Conservation (phyloP, 768 basidiomycete species). For the Lactifluus piperatus region DNA sequence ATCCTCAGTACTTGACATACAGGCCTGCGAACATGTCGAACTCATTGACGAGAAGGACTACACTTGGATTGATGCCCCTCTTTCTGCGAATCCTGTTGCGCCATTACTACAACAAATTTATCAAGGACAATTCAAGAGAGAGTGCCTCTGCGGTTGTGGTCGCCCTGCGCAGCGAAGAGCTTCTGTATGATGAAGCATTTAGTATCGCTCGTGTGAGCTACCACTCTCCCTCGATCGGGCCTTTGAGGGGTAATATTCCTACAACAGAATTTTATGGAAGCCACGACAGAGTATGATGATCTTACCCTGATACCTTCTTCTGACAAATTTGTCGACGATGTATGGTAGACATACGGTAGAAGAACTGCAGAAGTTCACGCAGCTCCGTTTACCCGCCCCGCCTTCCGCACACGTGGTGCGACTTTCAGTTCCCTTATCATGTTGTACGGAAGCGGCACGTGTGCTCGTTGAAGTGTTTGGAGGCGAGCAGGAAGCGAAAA, state of each 20-base stretch:
- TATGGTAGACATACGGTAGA: constrained; percentile 68
- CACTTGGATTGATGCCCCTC: constrained; percentile 58
- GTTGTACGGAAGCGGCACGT: constrained; percentile 64
- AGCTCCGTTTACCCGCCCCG: constrained; percentile 74
- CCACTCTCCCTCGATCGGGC: not conserved
- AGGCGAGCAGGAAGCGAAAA: constrained; percentile 60
- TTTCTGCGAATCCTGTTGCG: constrained; percentile 70
- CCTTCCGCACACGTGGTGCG: constrained; percentile 72
- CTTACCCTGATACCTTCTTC: not conserved
- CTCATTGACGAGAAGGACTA: constrained; percentile 50
- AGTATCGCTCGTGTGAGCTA: constrained; percentile 53
- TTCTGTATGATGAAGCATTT: constrained; percentile 76
- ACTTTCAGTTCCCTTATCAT: constrained; percentile 60
- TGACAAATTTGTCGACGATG: not conserved
- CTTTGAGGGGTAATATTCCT: not conserved
- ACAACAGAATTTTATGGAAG: constrained; percentile 58
- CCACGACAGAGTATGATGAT: constrained; percentile 51
- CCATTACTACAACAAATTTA: constrained; percentile 66
- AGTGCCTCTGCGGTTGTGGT: not conserved
- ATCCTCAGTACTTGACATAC: not conserved
- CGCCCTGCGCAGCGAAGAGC: constrained; percentile 54
- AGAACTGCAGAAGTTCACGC: constrained; percentile 72
- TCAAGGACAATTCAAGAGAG: not conserved
- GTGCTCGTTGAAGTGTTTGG: constrained; percentile 72
- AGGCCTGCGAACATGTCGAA: constrained; percentile 28